Evolutionary conservation across 1,139 yeast genomes (phyloP), one percentile per base, ranked within the genome.

Genomic region (Arxiozyma slooffiae): DNA sequence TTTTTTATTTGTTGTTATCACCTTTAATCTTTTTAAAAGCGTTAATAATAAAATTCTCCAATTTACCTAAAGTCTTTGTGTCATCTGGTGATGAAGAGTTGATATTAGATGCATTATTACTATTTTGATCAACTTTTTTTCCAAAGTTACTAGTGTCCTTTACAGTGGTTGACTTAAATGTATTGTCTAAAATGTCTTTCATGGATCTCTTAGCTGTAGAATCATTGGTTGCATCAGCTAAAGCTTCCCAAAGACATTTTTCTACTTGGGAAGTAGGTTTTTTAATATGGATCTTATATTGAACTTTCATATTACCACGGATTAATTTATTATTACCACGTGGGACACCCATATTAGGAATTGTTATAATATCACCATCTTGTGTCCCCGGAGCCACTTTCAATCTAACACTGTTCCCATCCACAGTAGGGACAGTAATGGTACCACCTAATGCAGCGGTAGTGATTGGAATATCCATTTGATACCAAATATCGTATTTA

Each of bases 371-470:
- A 51, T 82, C 78, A 26, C 95, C 95, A 40, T 78, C 73, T 64
- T 87, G 95, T 1, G 95, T 87, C 1, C 96, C 97, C 0, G 87
- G 73, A 48, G 95, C 82, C n/a, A 94, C 81, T 67, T 82, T 86
- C 52, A 92, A 71, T 66, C 89, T 84, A 53, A 94, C 73, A 44
- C 77, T 75, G 41, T 79, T 81, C 6, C 87, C 89, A 57, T 83
- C 89, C 38, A 92, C 77, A 0, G 97, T 90, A 39, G 97, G 97
- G 16, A 92, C 81, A 46, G 84, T 79, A 30, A 92, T 77, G 49
- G 80, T 82, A 38, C 99, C 99, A 52, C 99, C 99, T 47, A 92
- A 74, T 0, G 96, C 92, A 2, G 98, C 98, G 0, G 98, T 92
- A 1, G 98, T 92, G 82, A 89, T 86, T 47, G 94, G 84, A 50